These are phyloP conservation scores for Bipolaris bicolor DNA, from an alignment of 2,329 filamentous ascomycete species.

Conservation along the genomic window DNA sequence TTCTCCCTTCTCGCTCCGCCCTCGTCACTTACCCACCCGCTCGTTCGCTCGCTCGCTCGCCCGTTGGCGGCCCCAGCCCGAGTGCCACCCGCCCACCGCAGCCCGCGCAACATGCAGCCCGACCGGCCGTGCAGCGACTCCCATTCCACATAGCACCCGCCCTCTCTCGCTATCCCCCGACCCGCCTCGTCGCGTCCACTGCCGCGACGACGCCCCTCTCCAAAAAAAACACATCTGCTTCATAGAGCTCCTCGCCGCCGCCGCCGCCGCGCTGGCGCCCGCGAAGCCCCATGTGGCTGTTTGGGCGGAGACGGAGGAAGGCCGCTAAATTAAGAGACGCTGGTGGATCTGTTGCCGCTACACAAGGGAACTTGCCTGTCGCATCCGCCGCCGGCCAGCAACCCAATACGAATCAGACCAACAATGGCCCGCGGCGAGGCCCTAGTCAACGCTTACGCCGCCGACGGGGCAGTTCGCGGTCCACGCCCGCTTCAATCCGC, in stretches of 20 bases:
- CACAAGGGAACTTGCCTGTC: conserved; percentile 54
- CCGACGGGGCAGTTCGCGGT: conserved; percentile 41
- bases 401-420: conserved; percentile 27
- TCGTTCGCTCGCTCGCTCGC: background rate
- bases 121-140: conserved; percentile 22
- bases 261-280: conserved; percentile 12
- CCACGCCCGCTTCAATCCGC: conserved; percentile 37
- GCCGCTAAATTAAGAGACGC: conserved; percentile 58
- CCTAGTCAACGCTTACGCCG: conserved; percentile 40
- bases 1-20: background rate
- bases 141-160: conserved; percentile 27
- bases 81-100: conserved; percentile 14
- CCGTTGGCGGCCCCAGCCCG: background rate
- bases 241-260: conserved; percentile 7
- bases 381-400: conserved; percentile 19
- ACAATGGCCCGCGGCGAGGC: conserved; percentile 32
- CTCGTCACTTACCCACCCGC: background rate
- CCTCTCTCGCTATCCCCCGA: conserved; percentile 19
- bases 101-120: conserved; percentile 27
- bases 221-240: background rate
- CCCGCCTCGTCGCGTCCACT: conserved; percentile 29
- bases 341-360: conserved; percentile 54
- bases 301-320: conserved; percentile 74
- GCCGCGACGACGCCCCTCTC: conserved; percentile 15
- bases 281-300: conserved; percentile 74